phyloP scores from a whole-genome alignment of 2,329 filamentous ascomycete genomes.

The Eutypella sp. region DNA sequence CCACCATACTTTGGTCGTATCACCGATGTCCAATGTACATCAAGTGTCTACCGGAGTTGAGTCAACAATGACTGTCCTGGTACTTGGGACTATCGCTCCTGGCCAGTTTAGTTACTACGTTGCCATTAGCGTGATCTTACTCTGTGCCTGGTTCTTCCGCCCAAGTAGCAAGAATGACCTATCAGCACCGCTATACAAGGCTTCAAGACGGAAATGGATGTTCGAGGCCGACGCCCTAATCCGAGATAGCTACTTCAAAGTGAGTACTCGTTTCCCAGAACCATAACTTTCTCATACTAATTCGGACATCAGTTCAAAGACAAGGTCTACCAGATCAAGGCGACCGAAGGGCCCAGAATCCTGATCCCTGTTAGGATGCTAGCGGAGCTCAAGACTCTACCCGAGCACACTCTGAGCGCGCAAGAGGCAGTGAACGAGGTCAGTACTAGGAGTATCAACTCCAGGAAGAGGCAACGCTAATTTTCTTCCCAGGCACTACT shows the following conservation, averaged over 20 bases:
- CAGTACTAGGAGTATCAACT: slow-evolving; percentile 3
- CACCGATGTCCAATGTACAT: not conserved
- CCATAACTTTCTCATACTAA: slow-evolving; percentile 4
- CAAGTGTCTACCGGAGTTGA: not conserved
- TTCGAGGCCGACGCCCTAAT: slow-evolving; percentile 44
- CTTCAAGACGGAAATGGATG: slow-evolving; percentile 45
- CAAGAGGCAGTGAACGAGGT: slow-evolving; percentile 45
- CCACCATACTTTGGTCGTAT: not conserved
- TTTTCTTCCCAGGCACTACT: slow-evolving; percentile 37
- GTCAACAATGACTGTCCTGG: not conserved
- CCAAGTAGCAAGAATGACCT: slow-evolving; percentile 26
- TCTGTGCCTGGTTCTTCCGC: slow-evolving; percentile 36
- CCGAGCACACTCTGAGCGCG: slow-evolving; percentile 44
- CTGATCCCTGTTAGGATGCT: slow-evolving; percentile 41
- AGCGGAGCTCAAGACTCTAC: slow-evolving; percentile 42
- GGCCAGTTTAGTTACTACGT: slow-evolving; percentile 36
- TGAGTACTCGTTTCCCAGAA: slow-evolving; percentile 15
- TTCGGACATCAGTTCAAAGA: slow-evolving; percentile 36
- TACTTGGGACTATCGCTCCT: not conserved
- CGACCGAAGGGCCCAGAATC: slow-evolving; percentile 45
- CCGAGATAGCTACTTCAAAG: slow-evolving; percentile 45
- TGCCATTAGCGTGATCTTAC: slow-evolving; percentile 30
- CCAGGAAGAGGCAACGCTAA: not conserved
- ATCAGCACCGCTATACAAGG: slow-evolving; percentile 42
- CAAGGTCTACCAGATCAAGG: slow-evolving; percentile 45